Conservation (phyloP, 2,329 filamentous ascomycete genomes). For the Talaromyces pinophilus region DNA sequence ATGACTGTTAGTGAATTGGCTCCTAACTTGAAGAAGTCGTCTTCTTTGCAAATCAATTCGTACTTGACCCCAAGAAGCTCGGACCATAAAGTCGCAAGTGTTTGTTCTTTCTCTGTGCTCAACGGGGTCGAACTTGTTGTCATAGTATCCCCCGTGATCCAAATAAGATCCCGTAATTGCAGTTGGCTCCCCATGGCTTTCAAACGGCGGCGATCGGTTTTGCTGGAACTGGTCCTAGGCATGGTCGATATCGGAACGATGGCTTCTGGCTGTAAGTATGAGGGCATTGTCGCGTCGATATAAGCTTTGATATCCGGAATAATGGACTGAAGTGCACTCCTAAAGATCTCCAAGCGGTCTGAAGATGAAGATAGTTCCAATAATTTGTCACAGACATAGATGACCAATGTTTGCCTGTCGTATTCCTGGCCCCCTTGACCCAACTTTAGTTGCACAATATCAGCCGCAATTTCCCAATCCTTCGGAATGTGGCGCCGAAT, state of each 20-base stretch:
- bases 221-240: background rate
- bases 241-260: background rate
- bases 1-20: conserved; percentile 31
- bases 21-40: conserved; percentile 29
- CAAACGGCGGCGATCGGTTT: background rate
- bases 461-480: background rate
- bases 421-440: background rate
- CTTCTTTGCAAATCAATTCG: background rate
- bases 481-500: background rate
- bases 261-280: background rate
- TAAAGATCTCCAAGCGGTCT: background rate
- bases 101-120: background rate
- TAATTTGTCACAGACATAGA: background rate
- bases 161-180: background rate
- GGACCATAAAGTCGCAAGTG: background rate
- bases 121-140: background rate
- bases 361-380: background rate
- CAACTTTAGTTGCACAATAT: background rate
- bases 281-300: background rate
- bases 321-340: background rate
- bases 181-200: background rate
- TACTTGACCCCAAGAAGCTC: background rate
- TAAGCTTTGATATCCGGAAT: background rate
- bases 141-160: background rate
- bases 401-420: background rate